These are phyloP conservation scores for Pharnaceum exiguum DNA, from an alignment of 148 eudicot species.

Conservation along the genomic window DNA sequence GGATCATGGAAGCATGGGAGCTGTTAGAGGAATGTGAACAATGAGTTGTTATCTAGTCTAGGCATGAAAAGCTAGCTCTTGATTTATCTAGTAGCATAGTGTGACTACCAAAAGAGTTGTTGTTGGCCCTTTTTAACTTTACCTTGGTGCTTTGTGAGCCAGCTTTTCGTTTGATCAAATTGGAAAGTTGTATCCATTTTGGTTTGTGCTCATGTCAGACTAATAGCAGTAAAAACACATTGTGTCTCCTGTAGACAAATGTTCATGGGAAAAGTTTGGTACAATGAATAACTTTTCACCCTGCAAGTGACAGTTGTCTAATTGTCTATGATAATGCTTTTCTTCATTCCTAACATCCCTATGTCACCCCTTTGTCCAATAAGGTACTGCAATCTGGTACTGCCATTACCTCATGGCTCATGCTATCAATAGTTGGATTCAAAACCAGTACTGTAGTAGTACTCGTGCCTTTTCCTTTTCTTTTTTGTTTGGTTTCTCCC, in stretches of 20 bases:
- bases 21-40: slow-evolving; percentile 9
- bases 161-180: slow-evolving; percentile 22
- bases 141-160: slow-evolving; percentile 9
- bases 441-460: no score
- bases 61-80: not conserved
- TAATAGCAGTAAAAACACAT: slow-evolving; percentile 18
- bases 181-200: slow-evolving; percentile 27
- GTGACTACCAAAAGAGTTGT: slow-evolving; percentile 11
- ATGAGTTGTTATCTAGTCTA: slow-evolving; percentile 1
- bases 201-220: slow-evolving; percentile 30
- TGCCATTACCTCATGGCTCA: not conserved
- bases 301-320: slow-evolving; percentile 12
- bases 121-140: slow-evolving; percentile 3
- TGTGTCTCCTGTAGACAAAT: slow-evolving; percentile 7
- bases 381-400: not conserved
- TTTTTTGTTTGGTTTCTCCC: not conserved
- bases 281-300: slow-evolving; percentile 16
- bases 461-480: no score
- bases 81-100: not conserved
- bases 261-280: slow-evolving; percentile 20
- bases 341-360: not conserved
- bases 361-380: not conserved
- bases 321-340: not conserved
- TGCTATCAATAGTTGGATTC: not conserved
- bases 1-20: no score